Base-by-base conservation (phyloP, 2,329 filamentous ascomycete genomes). In the Aspergillus eucalypticola region DNA sequence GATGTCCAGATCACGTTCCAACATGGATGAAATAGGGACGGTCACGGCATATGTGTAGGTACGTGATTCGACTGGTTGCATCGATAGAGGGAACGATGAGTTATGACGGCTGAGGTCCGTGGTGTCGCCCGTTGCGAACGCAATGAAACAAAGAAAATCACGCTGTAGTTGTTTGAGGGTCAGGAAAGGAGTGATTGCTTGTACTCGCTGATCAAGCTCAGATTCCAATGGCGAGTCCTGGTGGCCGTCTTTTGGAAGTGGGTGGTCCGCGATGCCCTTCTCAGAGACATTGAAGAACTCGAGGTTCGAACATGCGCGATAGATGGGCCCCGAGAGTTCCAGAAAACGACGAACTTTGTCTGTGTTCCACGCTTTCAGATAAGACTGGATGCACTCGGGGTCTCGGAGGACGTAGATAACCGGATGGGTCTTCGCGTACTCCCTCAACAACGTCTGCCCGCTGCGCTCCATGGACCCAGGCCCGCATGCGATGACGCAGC, bases 201-300 rank as follows among this genome's bases (percentile, higher is more conserved):
- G 78, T 1, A 78, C 76, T 55, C 78, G 73, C 59, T 74, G 72
- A 55, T 75, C 76, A 6, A 71, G 63, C 15, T 76, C 72, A 3
- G 66, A 62, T 2, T 70, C 66, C 6, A 72, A 69, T 1, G 72
- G 67, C 1, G 68, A 55, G 48, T 73, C 56, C 27, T 69, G 25
- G 65, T 69, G 65, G 15, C 55, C 60, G n/a, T 69, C 66, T 49
- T 71, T 67, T 54, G 35, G 42, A 3, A 48, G n/a, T 2, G 54
- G 42, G 8, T 60, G 70, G 46, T 76, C 69, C 5, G 71, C 71
- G 17, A 65, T 58, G 58, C 29, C 68, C 48, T 76, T 79, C 69
- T 91, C 88, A 2, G 88, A 88, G 15, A 90, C 78, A 66, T 92
- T 92, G 78, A 87, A 91, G 72, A 91, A 93, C 69, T 92, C 90